Base-by-base conservation (phyloP, 495 filamentous ascomycete species). In the Apiosordaria backusii region DNA sequence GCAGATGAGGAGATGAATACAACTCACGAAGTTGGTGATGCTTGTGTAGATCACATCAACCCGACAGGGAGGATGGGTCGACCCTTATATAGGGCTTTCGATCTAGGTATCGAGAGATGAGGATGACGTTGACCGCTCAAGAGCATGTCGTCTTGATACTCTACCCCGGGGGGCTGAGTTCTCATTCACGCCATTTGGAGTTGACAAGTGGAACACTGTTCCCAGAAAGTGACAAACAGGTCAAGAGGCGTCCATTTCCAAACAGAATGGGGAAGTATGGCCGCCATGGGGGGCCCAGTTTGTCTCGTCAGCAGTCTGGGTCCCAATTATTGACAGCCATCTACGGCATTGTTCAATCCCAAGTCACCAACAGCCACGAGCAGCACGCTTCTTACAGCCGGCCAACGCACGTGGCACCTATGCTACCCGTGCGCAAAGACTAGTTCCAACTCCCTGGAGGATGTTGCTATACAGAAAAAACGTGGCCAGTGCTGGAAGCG, bases 361-460 rank as follows among this genome's bases (percentile, higher is more conserved):
- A 23, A 27, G 26, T 52, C 50, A 22, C 2, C 25, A 27, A 59
- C 57, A 18, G n/a, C 22, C 57, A 27, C 57, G 53, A 24, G 53
- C 53, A 24, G 53, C 53, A 24, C 21, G 57, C 25, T 59, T 27
- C 21, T 55, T 24, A 59, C 22, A 59, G 18, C 26, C 27, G 16
- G 27, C 54, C 61, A 52, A 52, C 21, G 70, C 70, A 72, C 70
- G 70, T 72, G 70, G 67, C 55, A 35, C 60, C n/a, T 63, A 35
- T 40, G 29, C 19, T 26, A 63, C 57, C 65, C 67, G 65, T 65
- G 58, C 50, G 55, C 57, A n/a, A 45, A 7, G 23, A 40, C 22
- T 59, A 21, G 53, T 27, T n/a, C 23, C 35, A 50, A 60, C 18
- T 26, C 52, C 26, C 22, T 59, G 26, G 22, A 25, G 16, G 19